Evolutionary conservation across 768 basidiomycete species (phyloP).

Genomic region (Suillus subluteus): DNA sequence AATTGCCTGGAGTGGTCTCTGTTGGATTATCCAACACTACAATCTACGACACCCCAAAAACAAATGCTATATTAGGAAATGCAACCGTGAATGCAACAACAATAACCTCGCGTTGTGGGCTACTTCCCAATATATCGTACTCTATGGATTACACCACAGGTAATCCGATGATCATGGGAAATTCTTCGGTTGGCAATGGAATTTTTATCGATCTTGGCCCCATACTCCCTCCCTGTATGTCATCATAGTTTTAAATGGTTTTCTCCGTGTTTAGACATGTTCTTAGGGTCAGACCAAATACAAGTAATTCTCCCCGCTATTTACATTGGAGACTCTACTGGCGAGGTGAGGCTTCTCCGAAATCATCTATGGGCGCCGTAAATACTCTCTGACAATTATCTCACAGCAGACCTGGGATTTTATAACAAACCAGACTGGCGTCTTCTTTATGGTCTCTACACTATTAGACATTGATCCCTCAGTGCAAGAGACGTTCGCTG

Average conservation of each 20-base stretch:
- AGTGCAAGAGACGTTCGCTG: neutral
- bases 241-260: neutral
- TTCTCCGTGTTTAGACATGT: neutral
- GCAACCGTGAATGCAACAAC: constrained; percentile 11
- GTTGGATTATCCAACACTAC: constrained; percentile 5
- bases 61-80: neutral
- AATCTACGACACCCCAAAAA: constrained; percentile 12
- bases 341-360: neutral
- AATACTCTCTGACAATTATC: neutral
- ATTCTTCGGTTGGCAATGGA: no score
- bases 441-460: neutral
- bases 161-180: no score
- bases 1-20: neutral
- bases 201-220: no score
- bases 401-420: no score
- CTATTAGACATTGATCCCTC: neutral
- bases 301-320: no score
- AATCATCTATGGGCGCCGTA: no score
- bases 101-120: neutral
- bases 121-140: constrained; percentile 7
- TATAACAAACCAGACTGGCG: neutral
- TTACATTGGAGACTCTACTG: rapidly evolving
- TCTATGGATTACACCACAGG: neutral
- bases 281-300: neutral
- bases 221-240: neutral